phyloP scores from a whole-genome alignment of 164 flowering plant species.

The Vitis vinifera region ASM3070453v1 NC_081809.1:9666501-9667000 shows the following conservation, averaged over 20 bases:
- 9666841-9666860: conserved; percentile 99
- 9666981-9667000: background rate
- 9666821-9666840: conserved; percentile 94
- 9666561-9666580: background rate
- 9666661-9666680: conserved; percentile 79
- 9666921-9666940: conserved; percentile 1
- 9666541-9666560: too few relatives aligned
- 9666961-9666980: background rate
- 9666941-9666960: background rate
- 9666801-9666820: conserved; percentile 81
- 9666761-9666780: background rate
- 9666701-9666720: background rate
- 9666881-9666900: conserved; percentile 99
- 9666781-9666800: conserved; percentile 9
- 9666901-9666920: conserved; percentile 33
- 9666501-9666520: too few relatives aligned
- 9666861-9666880: conserved; percentile 99
- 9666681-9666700: conserved; percentile 25
- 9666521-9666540: too few relatives aligned
- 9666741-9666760: too few relatives aligned
- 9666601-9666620: background rate
- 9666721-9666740: background rate
- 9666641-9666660: conserved; percentile 93
- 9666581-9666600: background rate
- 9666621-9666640: conserved; percentile 67